Base-by-base conservation (phyloP, 2,329 filamentous ascomycete species). In the Epichloe scottii region DNA sequence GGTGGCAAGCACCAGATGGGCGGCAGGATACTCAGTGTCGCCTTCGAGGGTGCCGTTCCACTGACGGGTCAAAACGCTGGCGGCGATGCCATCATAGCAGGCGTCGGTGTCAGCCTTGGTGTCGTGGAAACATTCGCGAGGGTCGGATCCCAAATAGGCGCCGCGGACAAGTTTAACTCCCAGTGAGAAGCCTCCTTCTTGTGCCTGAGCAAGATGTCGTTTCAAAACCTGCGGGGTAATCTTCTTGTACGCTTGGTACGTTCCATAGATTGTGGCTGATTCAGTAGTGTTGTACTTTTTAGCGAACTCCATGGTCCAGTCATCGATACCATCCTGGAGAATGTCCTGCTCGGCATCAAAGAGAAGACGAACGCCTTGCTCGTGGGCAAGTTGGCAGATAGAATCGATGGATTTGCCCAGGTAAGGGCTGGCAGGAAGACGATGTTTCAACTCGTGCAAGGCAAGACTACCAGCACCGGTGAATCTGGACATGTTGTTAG, bases 331-430 rank as follows among this genome's bases (percentile, higher is more conserved):
- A 5, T 77, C 71, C 68, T 95, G 87, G 33, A 93, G 77, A 51
- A 79, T 76, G 51, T 84, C 82, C 66, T 95, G 88, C 68, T 96
- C 90, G 1, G 89, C 90, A 56, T 94, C 88, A 55, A 95, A 88
- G 2, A 95, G 78, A 1, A 96, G 75, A 3, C 80, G 77, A 3
- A 95, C 80, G 23, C 83, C 80, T 48, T 83, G 81, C 38, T 78
- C 71, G 2, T 79, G 75, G 0, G 89, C 89, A 15, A 85, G 77
- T 45, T 82, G 72, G 68, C 89, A 94, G 56, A 94, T 83, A 46
- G 79, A 73, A 57, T 87, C 78, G 55, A 95, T 87, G 14, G 86
- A 84, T 14, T 76, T 68, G 49, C 77, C 74, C 60, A 95, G 81
- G 7, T 77, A 75, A 4, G 76, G 71, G 1, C 80, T 79, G 0